Base-by-base conservation (phyloP, 1,284 basidiomycete species). In the Somion occarium region DNA sequence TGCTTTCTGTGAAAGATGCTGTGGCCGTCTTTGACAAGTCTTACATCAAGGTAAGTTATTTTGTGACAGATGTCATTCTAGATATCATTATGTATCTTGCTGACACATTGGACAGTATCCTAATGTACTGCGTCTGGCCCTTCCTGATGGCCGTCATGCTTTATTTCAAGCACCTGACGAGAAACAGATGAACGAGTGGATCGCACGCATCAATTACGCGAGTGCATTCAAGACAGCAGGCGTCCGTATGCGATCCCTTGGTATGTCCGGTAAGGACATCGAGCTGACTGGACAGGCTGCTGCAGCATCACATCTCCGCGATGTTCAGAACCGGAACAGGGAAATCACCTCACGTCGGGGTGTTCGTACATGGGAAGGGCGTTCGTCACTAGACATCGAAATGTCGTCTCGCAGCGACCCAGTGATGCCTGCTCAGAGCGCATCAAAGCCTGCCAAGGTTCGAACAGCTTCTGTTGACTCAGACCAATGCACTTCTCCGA, bases 131-230 rank as follows among this genome's bases (percentile, higher is more conserved):
- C 85, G 93, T 20, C 79, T 98, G 56, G 75, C 87, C 38, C 79
- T 91, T 64, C 74, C 82, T 3, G 81, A 88, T 58, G 83, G 88
- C 15, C 85, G 89, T 1, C 90, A 95, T 58, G 84, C 88, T 56
- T 80, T 98, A 25, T 73, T 98, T 41, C 91, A 93, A 64, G 80
- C 90, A 3, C 65, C 75, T 11, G 78, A 82, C 60, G 85, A 89
- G 59, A 69, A 73, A 46, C 90, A 95, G 56, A 81, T 93, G 76
- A 91, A 96, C 64, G 82, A 88, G 56, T 99, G 96, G 96, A 86
- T 98, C 57, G 80, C 88, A 27, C 79, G 83, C 42, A 93, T 99
- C 66, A 99, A 99, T 69, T 98, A 97, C 65, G 94, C 93, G 5
- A 89, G 92, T 54, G 79, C 91, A 5, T 98, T 98, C 80, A 93